Evolutionary conservation across 2,329 filamentous ascomycete genomes (phyloP).

Genomic region (Chaetomiaceae sp.): DNA sequence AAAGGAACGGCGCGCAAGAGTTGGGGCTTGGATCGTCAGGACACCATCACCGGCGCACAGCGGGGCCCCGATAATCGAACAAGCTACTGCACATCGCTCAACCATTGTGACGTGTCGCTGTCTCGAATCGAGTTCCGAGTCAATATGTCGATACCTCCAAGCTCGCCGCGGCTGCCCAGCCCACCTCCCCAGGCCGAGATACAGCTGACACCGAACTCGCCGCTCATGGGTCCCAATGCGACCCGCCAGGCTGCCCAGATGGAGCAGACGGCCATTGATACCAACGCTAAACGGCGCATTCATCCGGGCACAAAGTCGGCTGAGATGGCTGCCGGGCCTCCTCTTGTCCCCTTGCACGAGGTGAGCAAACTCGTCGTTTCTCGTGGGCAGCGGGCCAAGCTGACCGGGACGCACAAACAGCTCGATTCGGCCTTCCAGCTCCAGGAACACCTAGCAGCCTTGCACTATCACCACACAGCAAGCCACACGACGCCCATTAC

Average conservation of each 20-base stretch:
- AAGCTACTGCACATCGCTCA: not conserved
- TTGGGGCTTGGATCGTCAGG: too few species aligned
- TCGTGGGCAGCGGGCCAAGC: not conserved
- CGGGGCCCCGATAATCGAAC: not conserved
- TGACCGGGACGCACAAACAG: constrained; percentile 41
- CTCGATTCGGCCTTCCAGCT: constrained; percentile 97
- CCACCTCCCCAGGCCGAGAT: constrained; percentile 93
- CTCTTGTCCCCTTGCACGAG: constrained; percentile 78
- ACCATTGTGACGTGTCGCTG: not conserved
- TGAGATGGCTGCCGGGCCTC: constrained; percentile 90
- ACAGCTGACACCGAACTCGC: constrained; percentile 69
- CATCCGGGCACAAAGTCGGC: constrained; percentile 86
- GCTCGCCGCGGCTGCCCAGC: constrained; percentile 87
- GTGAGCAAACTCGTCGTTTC: constrained; percentile 46
- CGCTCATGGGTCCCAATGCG: constrained; percentile 52
- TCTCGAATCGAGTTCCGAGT: not conserved
- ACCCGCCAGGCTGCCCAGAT: constrained; percentile 58
- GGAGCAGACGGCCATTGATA: constrained; percentile 61
- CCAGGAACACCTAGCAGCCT: constrained; percentile 91
- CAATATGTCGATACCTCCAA: constrained; percentile 60
- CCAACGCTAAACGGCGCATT: constrained; percentile 76
- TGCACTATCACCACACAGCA: constrained; percentile 76
- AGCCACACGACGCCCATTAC: constrained; percentile 67
- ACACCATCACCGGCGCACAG: not conserved
- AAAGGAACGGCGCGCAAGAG: not conserved